Evolutionary conservation across 108 stramenopile species (phyloP), one percentile per base, ranked within the genome.

Genomic region (Seminavis robusta): DNA sequence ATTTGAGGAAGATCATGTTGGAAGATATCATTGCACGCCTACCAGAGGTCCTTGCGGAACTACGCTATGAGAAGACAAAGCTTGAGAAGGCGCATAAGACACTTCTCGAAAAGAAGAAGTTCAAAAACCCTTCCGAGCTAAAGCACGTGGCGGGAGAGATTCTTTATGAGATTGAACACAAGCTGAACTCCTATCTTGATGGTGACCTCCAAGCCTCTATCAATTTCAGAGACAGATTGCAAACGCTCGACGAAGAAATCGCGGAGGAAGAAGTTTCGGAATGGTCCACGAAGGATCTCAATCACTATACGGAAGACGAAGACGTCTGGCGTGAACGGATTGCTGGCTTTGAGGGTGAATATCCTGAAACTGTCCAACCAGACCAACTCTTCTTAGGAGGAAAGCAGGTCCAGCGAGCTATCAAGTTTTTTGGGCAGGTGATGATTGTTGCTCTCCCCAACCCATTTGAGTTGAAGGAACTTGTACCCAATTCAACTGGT

Each of bases 381-480:
- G 59, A 74, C 16, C 66, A 79, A 40, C 66, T 47, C 33, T 79
- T 67, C 42, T 59, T 79, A 6, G 77, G 77, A 20, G 77, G 77
- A 4, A 79, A 79, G 33, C 77, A 79, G 33, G 63, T 74, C 33
- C 77, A 79, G 24, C 41, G 77, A 43, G 77, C 77, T 25, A 30
- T 52, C 0, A 28, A 62, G 11, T 56, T 79, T 30, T 42, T 79
- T 23, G 49, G 37, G 29, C 55, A 60, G 4, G 32, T 57, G 3
- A 79, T 79, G 77, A 32, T 65, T 68, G 73, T 74, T 54, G 57
- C 77, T 4, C 64, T 74, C 39, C 77, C 73, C 8, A 54, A 74
- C 54, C 48, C 69, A n/a, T n/a, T n/a, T n/a, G n/a, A n/a, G n/a
- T n/a, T n/a, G n/a, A n/a, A n/a, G n/a, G n/a, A n/a, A n/a, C n/a